Percentiles rank a stretch among this genome's conserved stretches.
phyloP scores from a whole-genome alignment of 1,139 yeast genomes.

The Geotrichum bryndzae region DNA sequence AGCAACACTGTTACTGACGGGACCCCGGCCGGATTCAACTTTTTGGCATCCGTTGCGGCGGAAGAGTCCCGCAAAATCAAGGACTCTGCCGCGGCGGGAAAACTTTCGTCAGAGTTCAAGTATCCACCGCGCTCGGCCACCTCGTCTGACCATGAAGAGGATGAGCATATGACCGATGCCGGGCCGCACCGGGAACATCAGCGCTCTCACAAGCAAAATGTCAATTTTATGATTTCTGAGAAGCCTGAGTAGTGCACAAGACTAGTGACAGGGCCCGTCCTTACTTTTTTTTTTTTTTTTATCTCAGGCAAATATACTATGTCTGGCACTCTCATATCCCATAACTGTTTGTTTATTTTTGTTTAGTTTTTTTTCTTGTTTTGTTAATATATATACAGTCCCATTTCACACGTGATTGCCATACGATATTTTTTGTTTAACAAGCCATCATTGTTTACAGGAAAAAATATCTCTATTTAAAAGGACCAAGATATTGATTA shows the following conservation, averaged over 20 bases:
- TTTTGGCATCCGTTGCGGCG: conserved; percentile 14
- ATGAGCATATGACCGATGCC: background rate
- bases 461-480: too few relatives aligned
- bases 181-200: conserved; percentile 5
- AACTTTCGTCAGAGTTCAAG: conserved; percentile 7
- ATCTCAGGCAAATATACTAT: too few relatives aligned
- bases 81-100: background rate
- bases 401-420: too few relatives aligned
- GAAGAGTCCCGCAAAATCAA: conserved; percentile 6
- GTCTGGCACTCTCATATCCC: too few relatives aligned
- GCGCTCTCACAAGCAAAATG: conserved; percentile 19
- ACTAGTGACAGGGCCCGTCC: too few relatives aligned
- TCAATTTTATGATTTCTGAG: conserved; percentile 18
- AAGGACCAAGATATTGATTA: too few relatives aligned
- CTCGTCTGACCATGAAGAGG: background rate
- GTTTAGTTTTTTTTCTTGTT: background rate
- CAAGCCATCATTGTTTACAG: too few relatives aligned
- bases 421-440: too few relatives aligned
- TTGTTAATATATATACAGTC: background rate
- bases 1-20: background rate
- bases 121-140: conserved; percentile 1
- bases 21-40: conserved; percentile 10
- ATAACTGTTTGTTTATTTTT: too few relatives aligned
- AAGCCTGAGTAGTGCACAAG: background rate
- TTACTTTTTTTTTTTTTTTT: too few relatives aligned